Evolutionary conservation across 306 rosid genomes (phyloP), one percentile per base, ranked within the genome.

Genomic region (Astragalus glycyphyllos): DNA sequence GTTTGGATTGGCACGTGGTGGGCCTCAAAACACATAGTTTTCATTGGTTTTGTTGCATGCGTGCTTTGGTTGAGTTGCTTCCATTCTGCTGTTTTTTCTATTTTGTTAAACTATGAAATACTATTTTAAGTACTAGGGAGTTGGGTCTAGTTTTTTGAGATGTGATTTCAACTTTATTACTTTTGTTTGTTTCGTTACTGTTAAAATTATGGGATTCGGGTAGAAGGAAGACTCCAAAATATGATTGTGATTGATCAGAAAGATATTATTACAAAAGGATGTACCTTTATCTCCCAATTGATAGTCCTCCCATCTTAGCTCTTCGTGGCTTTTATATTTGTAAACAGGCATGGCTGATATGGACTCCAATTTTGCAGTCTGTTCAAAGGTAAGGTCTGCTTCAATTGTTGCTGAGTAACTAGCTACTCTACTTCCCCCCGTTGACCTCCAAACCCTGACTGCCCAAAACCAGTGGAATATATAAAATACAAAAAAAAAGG

Each of bases 301-400:
- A 85, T 95, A 86, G 81, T 95, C 99, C 76, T 95, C 97, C 97
- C 97, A 95, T 85, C 97, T 85, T 63, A 91, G 86, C 84, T 95
- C 99, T 72, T 94, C 99, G 0, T 94, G 99, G 79, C 96, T 87
- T 84, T 91, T 94, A 40, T 94, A 96, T 77, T 84, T 95, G 87
- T 86, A 95, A 55, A 68, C 49, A 61, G 96, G 78, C 99, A 95
- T 95, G 44, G 96, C 96, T 20, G 99, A 95, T 78, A 95, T 89
- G 38, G 99, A 95, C 86, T 86, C 93, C 74, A 95, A 86, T 73
- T 86, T 91, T 11, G 79, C 96, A 69, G 87, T 53, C 80, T 71
- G 88, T 26, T 80, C 84, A 48, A 83, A 69, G 46, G 87, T 26
- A 62, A 72, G n/a, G n/a, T 91, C 96, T 44, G 92, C 82, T 80